Base-by-base conservation (phyloP, 108 stramenopile species). In the Cyclotella kingstonii region DNA sequence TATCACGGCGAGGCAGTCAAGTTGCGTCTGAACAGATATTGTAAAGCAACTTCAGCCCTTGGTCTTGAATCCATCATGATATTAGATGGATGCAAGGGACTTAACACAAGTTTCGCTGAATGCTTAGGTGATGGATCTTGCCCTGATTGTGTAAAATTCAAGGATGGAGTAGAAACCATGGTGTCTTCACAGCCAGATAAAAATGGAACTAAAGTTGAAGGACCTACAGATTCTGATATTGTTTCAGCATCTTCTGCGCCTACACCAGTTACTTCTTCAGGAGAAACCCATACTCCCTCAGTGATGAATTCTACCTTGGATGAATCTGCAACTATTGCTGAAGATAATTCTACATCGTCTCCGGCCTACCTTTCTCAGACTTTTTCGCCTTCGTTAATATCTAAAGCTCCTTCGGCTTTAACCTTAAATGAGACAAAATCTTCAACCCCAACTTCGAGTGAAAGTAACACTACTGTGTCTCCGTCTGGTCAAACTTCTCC, bases 1-100 rank as follows among this genome's bases (percentile, higher is more conserved):
- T 76, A 67, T 66, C 75, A 76, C 28, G 66, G 48, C 11, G 67
- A 76, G 25, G 75, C 75, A 50, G 48, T 76, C 26, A 68, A 76
- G 42, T 17, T 76, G 36, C 75, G 75, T 63, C 54, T 76, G 25
- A 68, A 76, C 43, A 59, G 75, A 46, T 76, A 76, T 38, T 76
- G 75, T 43, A 68, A 61, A 45, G 61, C 75, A 18, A 51, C 66
- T 0, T 46, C 35, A 31, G 54, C 39, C 10, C 42, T 76, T 10
- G 75, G 67, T 25, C 34, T 76, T 14, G 62, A 67, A 14, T 52
- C 62, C 23, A 47, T 76, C 55, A 45, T 67, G 17, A 14, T 41
- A 11, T 27, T 76, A 18, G 75, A 68, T 36, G 75, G 67, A 17
- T 76, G 75, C 44, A 68, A 64, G 36, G 54, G 38, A 12, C 62